Percentiles rank a stretch among this genome's conserved stretches.
phyloP scores from a whole-genome alignment of 495 filamentous ascomycete species.

The Aspergillus haitiensis region DNA sequence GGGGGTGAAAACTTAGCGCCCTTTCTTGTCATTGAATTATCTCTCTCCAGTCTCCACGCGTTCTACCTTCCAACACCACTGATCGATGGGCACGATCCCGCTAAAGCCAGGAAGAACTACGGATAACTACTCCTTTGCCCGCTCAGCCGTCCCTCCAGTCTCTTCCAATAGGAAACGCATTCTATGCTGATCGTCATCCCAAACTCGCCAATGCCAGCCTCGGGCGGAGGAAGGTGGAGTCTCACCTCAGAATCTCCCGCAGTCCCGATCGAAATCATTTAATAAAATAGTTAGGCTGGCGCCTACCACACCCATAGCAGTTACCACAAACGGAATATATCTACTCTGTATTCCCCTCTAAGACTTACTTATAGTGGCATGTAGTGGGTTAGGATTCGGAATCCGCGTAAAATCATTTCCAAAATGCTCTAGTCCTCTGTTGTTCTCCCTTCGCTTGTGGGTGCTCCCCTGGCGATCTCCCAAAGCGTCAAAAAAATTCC shows the following conservation, averaged over 20 bases:
- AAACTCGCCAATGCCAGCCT: constrained; percentile 12
- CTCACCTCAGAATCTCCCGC: not conserved
- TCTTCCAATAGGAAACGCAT: constrained; percentile 13
- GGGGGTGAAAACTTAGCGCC: not conserved
- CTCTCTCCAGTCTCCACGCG: constrained; percentile 16
- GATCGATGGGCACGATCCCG: constrained; percentile 18
- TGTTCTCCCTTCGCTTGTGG: no score
- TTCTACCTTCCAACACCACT: constrained; percentile 17
- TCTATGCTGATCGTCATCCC: constrained; percentile 16
- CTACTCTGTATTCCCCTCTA: no score
- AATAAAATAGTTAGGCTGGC: constrained; percentile 13
- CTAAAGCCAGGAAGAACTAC: constrained; percentile 15
- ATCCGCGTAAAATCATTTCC: no score
- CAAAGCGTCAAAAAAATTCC: no score
- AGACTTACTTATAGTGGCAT: no score
- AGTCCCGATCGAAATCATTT: constrained; percentile 7
- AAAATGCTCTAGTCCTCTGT: no score
- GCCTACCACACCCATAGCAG: not conserved
- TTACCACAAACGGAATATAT: no score
- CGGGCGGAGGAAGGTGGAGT: constrained; percentile 16
- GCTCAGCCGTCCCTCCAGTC: constrained; percentile 11
- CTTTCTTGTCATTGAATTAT: not conserved
- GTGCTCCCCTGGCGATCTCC: no score
- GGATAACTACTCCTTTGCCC: not conserved
- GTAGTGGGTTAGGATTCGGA: no score